These are phyloP conservation scores for Nicotiana benthamiana DNA, from an alignment of 257 asterid species.

Conservation along the genomic window DNA sequence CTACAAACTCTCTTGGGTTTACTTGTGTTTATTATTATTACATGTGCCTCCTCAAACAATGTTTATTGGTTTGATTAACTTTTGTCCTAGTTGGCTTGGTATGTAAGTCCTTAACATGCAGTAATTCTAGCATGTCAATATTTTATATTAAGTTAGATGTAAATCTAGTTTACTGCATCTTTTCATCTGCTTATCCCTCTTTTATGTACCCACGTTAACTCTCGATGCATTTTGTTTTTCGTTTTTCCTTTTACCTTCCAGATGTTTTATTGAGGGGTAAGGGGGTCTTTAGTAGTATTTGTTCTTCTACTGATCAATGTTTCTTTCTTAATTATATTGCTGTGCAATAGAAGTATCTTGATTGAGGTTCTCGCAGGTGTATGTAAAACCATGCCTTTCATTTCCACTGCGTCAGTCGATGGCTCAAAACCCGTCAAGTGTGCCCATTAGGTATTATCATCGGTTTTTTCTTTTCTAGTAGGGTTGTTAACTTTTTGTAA, in stretches of 20 bases:
- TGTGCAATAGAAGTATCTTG: not conserved
- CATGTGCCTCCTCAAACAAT: not conserved
- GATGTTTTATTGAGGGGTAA: not conserved
- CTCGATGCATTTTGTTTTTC: not conserved
- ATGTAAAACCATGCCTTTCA: conserved; percentile 19
- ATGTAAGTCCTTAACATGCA: not conserved
- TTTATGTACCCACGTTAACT: not conserved
- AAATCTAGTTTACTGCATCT: not conserved
- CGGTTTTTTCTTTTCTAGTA: not conserved
- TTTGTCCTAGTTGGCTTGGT: not conserved
- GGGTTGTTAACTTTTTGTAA: not conserved
- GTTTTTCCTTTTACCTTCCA: not conserved
- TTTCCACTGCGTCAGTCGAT: conserved; percentile 15
- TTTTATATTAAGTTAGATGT: not conserved
- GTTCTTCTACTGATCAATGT: not conserved
- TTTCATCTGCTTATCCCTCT: not conserved
- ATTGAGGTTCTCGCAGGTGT: conserved; percentile 7
- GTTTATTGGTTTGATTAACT: not conserved
- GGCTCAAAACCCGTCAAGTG: conserved; percentile 20
- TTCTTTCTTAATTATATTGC: not conserved
- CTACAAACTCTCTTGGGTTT: not conserved
- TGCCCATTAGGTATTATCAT: conserved; percentile 8
- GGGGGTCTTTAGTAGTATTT: not conserved
- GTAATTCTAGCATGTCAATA: not conserved
- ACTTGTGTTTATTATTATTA: not conserved